Conservation (phyloP, 495 filamentous ascomycete genomes). For the Aspergillus bertholletiae region DNA sequence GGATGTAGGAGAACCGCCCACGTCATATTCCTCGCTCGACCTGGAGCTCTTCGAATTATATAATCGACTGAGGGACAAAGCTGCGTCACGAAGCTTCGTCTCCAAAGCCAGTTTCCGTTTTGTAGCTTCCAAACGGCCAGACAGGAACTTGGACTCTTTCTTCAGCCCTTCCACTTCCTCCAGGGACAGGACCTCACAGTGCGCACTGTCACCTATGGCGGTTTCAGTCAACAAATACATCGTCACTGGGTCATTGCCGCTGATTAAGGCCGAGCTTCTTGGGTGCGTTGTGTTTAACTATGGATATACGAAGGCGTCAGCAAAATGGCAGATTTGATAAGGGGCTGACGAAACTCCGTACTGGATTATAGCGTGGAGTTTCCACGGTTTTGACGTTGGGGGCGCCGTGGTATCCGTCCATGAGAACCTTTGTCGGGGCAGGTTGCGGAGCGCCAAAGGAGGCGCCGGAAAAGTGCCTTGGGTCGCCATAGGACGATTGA, state of each 20-base stretch:
- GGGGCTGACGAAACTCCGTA: constrained; percentile 21
- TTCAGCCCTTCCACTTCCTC: constrained; percentile 91
- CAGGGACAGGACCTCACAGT: constrained; percentile 80
- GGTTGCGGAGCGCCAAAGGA: constrained; percentile 37
- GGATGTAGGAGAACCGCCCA: constrained; percentile 23
- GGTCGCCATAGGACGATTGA: constrained; percentile 46
- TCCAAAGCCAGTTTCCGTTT: constrained; percentile 84
- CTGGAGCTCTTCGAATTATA: constrained; percentile 55
- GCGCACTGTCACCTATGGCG: constrained; percentile 78
- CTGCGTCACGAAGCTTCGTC: constrained; percentile 89
- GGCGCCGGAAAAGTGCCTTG: constrained; percentile 37
- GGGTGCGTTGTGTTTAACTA: constrained; percentile 33
- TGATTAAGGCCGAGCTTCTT: constrained; percentile 40
- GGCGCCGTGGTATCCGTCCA: constrained; percentile 45
- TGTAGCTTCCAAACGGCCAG: constrained; percentile 71
- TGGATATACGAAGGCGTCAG: constrained; percentile 15
- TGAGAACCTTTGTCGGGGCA: constrained; percentile 36
- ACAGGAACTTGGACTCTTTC: constrained; percentile 69
- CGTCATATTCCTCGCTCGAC: constrained; percentile 30
- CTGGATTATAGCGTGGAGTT: constrained; percentile 37
- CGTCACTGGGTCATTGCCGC: constrained; percentile 54
- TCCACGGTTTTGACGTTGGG: constrained; percentile 32
- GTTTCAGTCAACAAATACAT: constrained; percentile 93
- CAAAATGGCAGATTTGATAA: not conserved
- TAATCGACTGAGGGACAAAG: constrained; percentile 75